These are phyloP conservation scores for Fusarium subglutinans DNA, from an alignment of 2,329 filamentous ascomycete genomes.

Conservation along the genomic window DNA sequence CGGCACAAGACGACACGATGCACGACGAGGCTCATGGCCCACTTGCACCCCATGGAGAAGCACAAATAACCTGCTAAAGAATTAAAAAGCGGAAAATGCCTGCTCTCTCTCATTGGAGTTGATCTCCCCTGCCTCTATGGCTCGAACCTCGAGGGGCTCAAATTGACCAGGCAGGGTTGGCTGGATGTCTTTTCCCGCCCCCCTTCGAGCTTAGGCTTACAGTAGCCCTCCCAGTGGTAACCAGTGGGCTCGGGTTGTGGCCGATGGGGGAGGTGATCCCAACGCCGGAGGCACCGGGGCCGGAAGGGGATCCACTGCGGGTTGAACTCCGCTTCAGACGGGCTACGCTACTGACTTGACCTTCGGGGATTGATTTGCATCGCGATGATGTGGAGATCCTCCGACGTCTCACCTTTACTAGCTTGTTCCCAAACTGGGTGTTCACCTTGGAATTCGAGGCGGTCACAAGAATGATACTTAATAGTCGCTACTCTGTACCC, in stretches of 20 bases:
- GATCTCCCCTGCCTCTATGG: constrained; percentile 5
- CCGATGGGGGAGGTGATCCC: constrained; percentile 38
- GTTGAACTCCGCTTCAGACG: constrained; percentile 38
- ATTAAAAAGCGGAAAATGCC: not conserved
- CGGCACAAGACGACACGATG: constrained; percentile 28
- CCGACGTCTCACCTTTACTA: constrained; percentile 30
- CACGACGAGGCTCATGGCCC: constrained; percentile 17
- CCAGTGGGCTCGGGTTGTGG: constrained; percentile 39
- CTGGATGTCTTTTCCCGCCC: constrained; percentile 40
- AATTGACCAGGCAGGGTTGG: constrained; percentile 10
- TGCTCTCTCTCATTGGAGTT: not conserved
- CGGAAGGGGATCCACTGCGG: constrained; percentile 31
- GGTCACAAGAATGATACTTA: constrained; percentile 11
- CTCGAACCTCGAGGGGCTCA: not conserved
- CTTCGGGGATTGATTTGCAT: constrained; percentile 40
- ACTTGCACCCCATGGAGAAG: constrained; percentile 35
- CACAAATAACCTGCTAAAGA: constrained; percentile 2
- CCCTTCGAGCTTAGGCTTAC: constrained; percentile 16
- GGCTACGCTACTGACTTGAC: constrained; percentile 13
- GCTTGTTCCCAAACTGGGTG: constrained; percentile 4
- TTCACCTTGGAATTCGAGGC: constrained; percentile 33
- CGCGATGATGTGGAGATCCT: constrained; percentile 27
- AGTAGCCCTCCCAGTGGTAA: not conserved
- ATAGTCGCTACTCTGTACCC: constrained; percentile 4
- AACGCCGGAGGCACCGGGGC: constrained; percentile 35